phyloP scores from a whole-genome alignment of 129 eudicot genomes.

The Tagetes erecta region DNA sequence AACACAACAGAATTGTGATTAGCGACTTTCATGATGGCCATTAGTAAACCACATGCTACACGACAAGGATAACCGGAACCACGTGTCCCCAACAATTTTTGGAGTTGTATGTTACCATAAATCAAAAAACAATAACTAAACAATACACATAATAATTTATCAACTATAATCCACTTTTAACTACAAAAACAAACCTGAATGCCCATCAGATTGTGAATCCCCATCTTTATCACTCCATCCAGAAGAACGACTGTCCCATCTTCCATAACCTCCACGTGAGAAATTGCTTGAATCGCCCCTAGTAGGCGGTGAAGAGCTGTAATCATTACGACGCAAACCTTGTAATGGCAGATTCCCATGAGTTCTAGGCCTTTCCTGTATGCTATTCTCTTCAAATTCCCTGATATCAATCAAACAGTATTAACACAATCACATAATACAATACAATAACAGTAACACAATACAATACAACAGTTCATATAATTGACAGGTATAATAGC shows the following conservation, averaged over 20 bases:
- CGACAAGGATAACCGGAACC: background rate
- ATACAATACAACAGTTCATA: background rate
- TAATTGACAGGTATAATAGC: slow-evolving; percentile 2
- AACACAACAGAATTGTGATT: background rate
- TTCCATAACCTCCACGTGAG: slow-evolving; percentile 42
- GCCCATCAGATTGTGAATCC: slow-evolving; percentile 69
- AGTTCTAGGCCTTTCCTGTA: slow-evolving; percentile 59
- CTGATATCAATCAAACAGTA: slow-evolving; percentile 40
- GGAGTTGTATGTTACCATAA: slow-evolving; percentile 2
- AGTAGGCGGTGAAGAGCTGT: slow-evolving; percentile 81
- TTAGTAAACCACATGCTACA: too few species aligned
- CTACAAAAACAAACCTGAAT: slow-evolving; percentile 50
- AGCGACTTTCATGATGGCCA: too few species aligned
- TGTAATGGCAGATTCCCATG: slow-evolving; percentile 58
- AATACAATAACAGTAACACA: slow-evolving; percentile 17
- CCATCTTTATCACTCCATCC: slow-evolving; percentile 70
- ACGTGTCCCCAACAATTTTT: background rate
- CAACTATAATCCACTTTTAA: background rate
- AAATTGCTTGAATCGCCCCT: slow-evolving; percentile 59
- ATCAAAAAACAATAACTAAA: background rate
- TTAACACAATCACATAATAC: slow-evolving; percentile 12
- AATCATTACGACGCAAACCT: slow-evolving; percentile 67
- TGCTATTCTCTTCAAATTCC: slow-evolving; percentile 58
- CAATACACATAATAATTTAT: background rate
- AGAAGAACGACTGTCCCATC: slow-evolving; percentile 82